Percentiles rank a stretch among this genome's conserved stretches.
These are phyloP conservation scores for Eragrostis nindensis DNA, from an alignment of 176 grass and related monocot species.

Conservation along the genomic window DNA sequence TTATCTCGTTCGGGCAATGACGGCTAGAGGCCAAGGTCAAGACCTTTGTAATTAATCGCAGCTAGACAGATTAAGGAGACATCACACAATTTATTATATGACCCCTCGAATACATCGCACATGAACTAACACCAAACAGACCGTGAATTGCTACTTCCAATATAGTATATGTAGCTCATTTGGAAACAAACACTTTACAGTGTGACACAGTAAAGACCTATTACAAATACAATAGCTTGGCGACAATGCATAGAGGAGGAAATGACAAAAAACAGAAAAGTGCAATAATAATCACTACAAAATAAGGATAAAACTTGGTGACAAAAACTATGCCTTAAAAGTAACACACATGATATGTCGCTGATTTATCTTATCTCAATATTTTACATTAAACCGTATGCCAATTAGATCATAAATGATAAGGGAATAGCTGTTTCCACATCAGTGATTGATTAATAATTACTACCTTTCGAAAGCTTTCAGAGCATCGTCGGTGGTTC, in stretches of 20 bases:
- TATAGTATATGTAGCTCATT: constrained; percentile 17
- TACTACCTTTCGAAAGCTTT: constrained; percentile 65
- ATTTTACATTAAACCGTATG: constrained; percentile 8
- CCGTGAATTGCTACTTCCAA: neutral
- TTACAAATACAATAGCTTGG: constrained; percentile 16
- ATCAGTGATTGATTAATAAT: constrained; percentile 25
- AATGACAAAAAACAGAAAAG: neutral
- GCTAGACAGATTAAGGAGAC: neutral
- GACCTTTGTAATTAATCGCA: neutral
- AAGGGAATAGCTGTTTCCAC: neutral
- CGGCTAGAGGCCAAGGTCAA: neutral
- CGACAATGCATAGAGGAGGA: neutral
- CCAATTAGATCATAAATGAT: constrained; percentile 21
- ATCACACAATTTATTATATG: neutral
- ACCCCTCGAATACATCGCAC: neutral
- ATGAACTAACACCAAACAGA: neutral
- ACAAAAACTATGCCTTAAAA: neutral
- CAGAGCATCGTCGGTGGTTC: constrained; percentile 64
- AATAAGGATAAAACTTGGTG: neutral
- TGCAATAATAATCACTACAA: neutral
- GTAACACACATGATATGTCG: neutral
- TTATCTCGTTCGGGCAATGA: neutral
- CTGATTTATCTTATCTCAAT: constrained; percentile 1
- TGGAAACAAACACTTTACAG: neutral
- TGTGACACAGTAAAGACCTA: neutral